These are phyloP conservation scores for Basidiobolus meristosporus DNA, from an alignment of 371 early-diverging fungal species.

Conservation along the genomic window DNA sequence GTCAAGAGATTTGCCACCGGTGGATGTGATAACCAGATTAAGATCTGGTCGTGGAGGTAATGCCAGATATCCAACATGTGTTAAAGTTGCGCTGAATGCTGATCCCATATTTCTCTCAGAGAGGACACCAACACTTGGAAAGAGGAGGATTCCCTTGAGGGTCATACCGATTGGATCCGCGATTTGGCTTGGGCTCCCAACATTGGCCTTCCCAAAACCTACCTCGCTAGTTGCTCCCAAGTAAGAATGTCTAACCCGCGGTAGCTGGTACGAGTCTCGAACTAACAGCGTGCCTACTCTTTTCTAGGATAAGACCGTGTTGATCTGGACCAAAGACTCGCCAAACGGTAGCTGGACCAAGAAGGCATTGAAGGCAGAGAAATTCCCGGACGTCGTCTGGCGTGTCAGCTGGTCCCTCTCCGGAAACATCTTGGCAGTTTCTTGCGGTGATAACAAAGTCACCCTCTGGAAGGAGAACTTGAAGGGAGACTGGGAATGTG, in stretches of 20 bases:
- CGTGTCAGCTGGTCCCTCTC: slow-evolving; percentile 89
- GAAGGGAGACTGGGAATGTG: slow-evolving; percentile 78
- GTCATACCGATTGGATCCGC: slow-evolving; percentile 96
- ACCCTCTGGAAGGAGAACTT: slow-evolving; percentile 88
- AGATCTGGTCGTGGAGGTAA: slow-evolving; percentile 71
- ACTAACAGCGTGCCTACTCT: not conserved
- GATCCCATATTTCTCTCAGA: slow-evolving; percentile 8
- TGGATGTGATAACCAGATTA: slow-evolving; percentile 91
- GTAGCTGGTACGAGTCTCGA: not conserved
- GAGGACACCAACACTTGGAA: slow-evolving; percentile 57
- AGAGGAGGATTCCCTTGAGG: slow-evolving; percentile 63
- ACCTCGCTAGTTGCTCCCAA: slow-evolving; percentile 86
- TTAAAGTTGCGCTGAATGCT: not conserved
- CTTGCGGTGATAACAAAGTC: slow-evolving; percentile 89
- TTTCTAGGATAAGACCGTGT: slow-evolving; percentile 70
- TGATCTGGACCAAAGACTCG: slow-evolving; percentile 84
- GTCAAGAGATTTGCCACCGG: slow-evolving; percentile 77
- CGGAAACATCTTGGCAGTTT: slow-evolving; percentile 89
- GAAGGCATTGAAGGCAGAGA: slow-evolving; percentile 42
- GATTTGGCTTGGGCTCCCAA: slow-evolving; percentile 95
- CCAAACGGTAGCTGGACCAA: slow-evolving; percentile 50
- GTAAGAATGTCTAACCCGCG: slow-evolving; percentile 8
- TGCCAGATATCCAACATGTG: not conserved
- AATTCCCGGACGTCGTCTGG: slow-evolving; percentile 94
- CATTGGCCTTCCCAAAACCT: slow-evolving; percentile 74